Evolutionary conservation across 768 basidiomycete species (phyloP), one percentile per base, ranked within the genome.

Genomic region (Coprinellus micaceus): DNA sequence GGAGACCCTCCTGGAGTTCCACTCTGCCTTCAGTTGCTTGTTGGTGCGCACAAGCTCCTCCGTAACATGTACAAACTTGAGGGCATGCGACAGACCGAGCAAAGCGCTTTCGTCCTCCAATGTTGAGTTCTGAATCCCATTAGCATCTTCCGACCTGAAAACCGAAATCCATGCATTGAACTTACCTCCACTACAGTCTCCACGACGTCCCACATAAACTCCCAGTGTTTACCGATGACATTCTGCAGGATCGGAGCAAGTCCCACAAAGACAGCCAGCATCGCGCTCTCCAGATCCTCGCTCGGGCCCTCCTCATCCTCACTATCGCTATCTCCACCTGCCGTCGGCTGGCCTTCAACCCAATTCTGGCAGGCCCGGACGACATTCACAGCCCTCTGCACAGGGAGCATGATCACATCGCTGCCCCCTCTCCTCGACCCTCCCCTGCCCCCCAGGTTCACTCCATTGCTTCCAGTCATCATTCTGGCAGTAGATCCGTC

Each of bases 181-280:
- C 79, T 43, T 54, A 93, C 93, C 81, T 98, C 95, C 2, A 98
- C 75, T 63, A 90, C 91, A 57, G 78, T 89, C 69, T 96, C 94
- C 12, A 96, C 66, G 15, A 98, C 69, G 66, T 98, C 94, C 67
- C 91, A 95, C 4, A 94, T 83, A 30, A 94, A 81, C 48, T 92
- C 89, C 97, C 97, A 99, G 69, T 98, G 97, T 0, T 80, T 74
- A 0, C 96, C 97, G 13, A 84, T 76, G 1, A 96, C 78, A 64
- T 84, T 89, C 70, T 98, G 94, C 57, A 98, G 71, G 53, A 98
- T 88, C 2, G 95, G 94, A 1, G 85, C 91, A 1, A 98, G 75
- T 54, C 88, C 78, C 43, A 78, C 71, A 66, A 92, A 91, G 2
- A 97, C 67, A 58, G 84, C 68, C 6, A 89, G 84, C 75, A 96